Percentiles rank a stretch among this genome's conserved stretches.
Conservation (phyloP, 202 grass and related monocot species). For the Hordeum pubiflorum region DNA sequence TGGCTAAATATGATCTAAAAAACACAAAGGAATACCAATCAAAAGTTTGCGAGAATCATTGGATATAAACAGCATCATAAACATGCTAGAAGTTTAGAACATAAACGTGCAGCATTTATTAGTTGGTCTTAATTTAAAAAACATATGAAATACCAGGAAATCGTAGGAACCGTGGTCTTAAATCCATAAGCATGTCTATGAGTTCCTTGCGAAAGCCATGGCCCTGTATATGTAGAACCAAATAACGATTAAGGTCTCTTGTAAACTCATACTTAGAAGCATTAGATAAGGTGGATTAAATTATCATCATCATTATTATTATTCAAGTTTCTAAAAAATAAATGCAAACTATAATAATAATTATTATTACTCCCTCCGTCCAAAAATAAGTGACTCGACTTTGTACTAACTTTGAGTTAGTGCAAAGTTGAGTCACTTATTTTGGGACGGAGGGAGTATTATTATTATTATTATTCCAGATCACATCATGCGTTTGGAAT, state of each 20-base stretch:
- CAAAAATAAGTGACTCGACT: no score
- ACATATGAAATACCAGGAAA: slow-evolving; percentile 57
- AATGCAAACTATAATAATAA: neutral
- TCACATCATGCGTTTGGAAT: neutral
- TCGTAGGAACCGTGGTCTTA: slow-evolving; percentile 63
- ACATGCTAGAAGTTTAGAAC: neutral
- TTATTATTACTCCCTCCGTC: no score
- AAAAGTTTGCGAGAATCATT: neutral
- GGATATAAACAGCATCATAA: neutral
- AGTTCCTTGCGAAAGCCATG: slow-evolving; percentile 83
- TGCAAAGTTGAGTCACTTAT: no score
- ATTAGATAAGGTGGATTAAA: neutral
- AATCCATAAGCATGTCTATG: slow-evolving; percentile 59
- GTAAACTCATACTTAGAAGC: neutral
- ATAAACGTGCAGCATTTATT: neutral
- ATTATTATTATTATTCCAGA: neutral
- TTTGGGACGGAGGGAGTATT: no score
- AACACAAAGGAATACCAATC: neutral
- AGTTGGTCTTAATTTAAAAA: neutral
- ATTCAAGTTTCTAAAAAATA: neutral
- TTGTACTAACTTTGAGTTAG: no score
- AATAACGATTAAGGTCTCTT: neutral
- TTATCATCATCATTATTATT: neutral
- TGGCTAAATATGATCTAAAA: neutral
- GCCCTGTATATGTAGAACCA: slow-evolving; percentile 40